Evolutionary conservation across 768 basidiomycete species (phyloP).

Genomic region (Dioszegia hungarica): DNA sequence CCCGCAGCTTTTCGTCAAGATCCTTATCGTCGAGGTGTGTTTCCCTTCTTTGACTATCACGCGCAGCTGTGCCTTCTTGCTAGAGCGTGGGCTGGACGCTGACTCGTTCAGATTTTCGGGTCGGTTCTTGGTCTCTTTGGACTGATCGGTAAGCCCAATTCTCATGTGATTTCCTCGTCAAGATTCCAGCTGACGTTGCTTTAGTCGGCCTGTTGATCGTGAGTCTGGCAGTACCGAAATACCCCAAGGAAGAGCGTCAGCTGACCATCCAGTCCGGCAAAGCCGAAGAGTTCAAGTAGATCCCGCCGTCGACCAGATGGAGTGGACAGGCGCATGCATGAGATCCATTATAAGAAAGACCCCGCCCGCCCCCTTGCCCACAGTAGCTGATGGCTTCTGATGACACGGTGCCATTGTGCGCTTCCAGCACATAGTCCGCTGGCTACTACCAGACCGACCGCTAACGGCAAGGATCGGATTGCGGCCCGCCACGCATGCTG

Average conservation of each 20-base stretch:
- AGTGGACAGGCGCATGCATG: no score
- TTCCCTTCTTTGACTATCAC: conserved; percentile 55
- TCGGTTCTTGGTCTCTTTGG: conserved; percentile 84
- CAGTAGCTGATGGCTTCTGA: no score
- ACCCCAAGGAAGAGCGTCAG: not conserved
- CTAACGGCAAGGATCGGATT: no score
- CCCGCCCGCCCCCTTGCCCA: no score
- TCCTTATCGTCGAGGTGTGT: conserved; percentile 92
- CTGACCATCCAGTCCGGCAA: conserved; percentile 46
- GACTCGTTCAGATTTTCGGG: conserved; percentile 45
- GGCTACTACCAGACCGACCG: no score
- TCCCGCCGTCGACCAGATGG: not conserved
- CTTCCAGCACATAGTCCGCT: no score
- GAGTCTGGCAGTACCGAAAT: conserved; percentile 39
- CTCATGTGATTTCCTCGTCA: not conserved
- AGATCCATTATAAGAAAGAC: no score
- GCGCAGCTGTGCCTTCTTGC: no score
- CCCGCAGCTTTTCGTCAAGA: conserved; percentile 89
- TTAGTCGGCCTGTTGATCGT: conserved; percentile 78
- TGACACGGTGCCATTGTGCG: no score
- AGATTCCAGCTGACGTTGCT: conserved; percentile 1
- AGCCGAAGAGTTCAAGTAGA: conserved; percentile 48
- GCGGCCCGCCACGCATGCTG: no score
- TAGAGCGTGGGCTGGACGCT: not conserved
- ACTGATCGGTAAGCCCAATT: conserved; percentile 66